Conservation (phyloP, 164 flowering plant species). For the Vitis labrusca region DNA sequence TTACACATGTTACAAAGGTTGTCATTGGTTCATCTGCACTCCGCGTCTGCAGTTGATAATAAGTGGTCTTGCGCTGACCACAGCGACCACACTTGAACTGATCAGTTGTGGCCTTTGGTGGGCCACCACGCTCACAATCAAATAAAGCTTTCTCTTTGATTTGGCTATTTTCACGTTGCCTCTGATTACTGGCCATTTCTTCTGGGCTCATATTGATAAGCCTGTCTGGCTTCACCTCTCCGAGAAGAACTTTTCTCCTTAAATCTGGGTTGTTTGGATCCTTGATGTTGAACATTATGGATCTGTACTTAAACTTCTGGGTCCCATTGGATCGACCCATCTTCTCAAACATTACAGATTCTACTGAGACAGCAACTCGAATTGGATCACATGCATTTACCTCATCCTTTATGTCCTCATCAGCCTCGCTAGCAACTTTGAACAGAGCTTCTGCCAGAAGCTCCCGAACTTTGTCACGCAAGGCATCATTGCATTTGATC, state of each 20-base stretch:
- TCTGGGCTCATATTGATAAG: slow-evolving; percentile 59
- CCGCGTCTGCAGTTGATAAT: slow-evolving; percentile 91
- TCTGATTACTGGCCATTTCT: slow-evolving; percentile 87
- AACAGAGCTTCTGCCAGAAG: slow-evolving; percentile 68
- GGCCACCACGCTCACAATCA: slow-evolving; percentile 67
- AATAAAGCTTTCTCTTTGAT: slow-evolving; percentile 75
- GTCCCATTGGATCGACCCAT: slow-evolving; percentile 73
- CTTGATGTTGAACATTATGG: slow-evolving; percentile 85
- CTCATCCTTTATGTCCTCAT: slow-evolving; percentile 44
- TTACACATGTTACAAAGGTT: slow-evolving; percentile 79
- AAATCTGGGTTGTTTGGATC: slow-evolving; percentile 88
- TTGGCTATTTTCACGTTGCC: slow-evolving; percentile 54
- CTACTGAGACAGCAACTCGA: slow-evolving; percentile 76
- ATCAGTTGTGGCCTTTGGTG: slow-evolving; percentile 73
- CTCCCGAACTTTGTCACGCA: slow-evolving; percentile 80
- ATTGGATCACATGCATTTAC: slow-evolving; percentile 70
- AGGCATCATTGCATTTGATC: slow-evolving; percentile 64
- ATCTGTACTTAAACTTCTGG: slow-evolving; percentile 78
- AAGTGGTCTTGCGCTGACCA: slow-evolving; percentile 76
- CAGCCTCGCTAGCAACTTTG: slow-evolving; percentile 63
- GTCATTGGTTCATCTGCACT: slow-evolving; percentile 99
- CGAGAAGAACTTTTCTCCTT: slow-evolving; percentile 80
- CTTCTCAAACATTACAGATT: slow-evolving; percentile 78
- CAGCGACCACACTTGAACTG: slow-evolving; percentile 90
- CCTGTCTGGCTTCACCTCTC: slow-evolving; percentile 61